Base-by-base conservation (phyloP, 495 filamentous ascomycete species). In the Aspergillus funiculosus region DNA sequence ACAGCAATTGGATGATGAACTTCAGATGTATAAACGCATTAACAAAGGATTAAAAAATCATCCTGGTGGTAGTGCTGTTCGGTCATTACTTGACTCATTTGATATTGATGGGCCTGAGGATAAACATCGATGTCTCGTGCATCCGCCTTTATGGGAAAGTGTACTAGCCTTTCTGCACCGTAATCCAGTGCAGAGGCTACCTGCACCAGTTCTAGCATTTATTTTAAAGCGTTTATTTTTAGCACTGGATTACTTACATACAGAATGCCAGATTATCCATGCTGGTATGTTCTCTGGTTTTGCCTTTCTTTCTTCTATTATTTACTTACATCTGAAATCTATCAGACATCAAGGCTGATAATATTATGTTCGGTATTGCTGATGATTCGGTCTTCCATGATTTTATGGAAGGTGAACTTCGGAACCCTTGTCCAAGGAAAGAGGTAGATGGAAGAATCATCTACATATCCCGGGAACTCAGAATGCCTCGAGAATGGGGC, bases 221-320 rank as follows among this genome's bases (percentile, higher is more conserved):
- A 48, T 55, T 3, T 50, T 69, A 7, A 34, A 57, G 2, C 52
- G 64, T 29, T 36, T 73, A 15, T 62, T 73, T 34, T 18, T 62
- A 13, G 68, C 64, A 11, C 47, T 73, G 6, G 64, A 73, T 38
- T 70, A 67, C 51, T 50, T 73, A 3, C 66, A 73, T 54, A 64
- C 59, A 30, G 62, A 69, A 41, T 69, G 68, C 51, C 65, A 77
- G 35, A 67, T 76, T 25, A 66, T 72, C 36, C 65, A 71, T 24
- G 66, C 66, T 28, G 61, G 55, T 59, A 25, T 32, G 7, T 39
- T 6, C 5, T 19, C 30, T 37, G 51, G 14, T 19, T 15, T 21
- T 27, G 2, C 29, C 26, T 15, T 13, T 18, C 17, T 19, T 13
- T 1, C 11, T 19, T 32, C 2, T 18, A 10, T 18, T 15, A 32